Conservation (phyloP, 257 asterid genomes). For the Solanum dulcamara region DNA sequence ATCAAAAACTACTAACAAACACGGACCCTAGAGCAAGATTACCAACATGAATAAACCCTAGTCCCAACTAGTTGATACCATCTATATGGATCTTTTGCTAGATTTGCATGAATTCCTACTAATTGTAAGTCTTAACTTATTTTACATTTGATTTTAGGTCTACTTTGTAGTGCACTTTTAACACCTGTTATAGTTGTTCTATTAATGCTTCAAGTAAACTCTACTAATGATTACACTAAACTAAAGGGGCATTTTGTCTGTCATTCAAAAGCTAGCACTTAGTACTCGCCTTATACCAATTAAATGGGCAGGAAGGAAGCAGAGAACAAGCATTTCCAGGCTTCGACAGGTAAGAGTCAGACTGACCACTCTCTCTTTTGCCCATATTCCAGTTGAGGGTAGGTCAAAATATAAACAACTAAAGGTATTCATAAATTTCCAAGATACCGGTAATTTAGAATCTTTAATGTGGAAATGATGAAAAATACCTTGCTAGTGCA, state of each 20-base stretch:
- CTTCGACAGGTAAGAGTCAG: background rate
- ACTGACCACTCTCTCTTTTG: background rate
- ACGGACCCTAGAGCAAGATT: background rate
- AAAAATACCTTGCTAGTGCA: background rate
- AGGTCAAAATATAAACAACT: background rate
- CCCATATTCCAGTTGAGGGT: background rate
- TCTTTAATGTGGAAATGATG: background rate
- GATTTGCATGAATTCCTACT: background rate
- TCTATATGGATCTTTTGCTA: background rate
- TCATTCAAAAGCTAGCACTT: background rate
- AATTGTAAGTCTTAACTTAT: background rate
- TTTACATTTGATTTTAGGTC: background rate
- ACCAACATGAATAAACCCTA: background rate
- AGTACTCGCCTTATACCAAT: no score
- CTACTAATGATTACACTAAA: background rate
- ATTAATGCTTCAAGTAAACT: background rate
- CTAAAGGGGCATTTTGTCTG: background rate
- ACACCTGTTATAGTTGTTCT: background rate
- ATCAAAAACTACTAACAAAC: background rate
- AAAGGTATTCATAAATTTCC: background rate
- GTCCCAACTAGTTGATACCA: background rate
- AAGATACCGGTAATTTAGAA: background rate
- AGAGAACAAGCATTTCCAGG: background rate
- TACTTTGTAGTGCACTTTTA: background rate
- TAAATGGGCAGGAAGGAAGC: no score